A percentile compares a stretch with the other conserved stretches of the same genome.
Conservation (phyloP, 2,329 filamentous ascomycete genomes). For the Penicillium palitans region DNA sequence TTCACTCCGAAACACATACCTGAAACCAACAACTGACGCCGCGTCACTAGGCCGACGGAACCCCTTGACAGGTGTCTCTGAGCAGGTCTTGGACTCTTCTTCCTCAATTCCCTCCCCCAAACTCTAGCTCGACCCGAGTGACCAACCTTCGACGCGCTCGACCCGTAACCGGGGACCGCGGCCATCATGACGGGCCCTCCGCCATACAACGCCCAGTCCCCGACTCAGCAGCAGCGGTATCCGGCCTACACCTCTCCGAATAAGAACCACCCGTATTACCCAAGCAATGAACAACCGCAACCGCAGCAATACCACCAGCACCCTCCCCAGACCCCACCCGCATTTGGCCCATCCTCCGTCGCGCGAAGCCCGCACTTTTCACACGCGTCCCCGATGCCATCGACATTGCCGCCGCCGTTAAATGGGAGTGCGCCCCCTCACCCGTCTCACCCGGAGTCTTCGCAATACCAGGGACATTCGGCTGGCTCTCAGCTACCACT, state of each 20-base stretch:
- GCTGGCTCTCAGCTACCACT: conserved; percentile 34
- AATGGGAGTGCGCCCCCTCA: conserved; percentile 37
- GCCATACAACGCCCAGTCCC: conserved; percentile 48
- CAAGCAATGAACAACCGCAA: conserved; percentile 41
- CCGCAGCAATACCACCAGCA: conserved; percentile 39
- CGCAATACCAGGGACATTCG: conserved; percentile 40
- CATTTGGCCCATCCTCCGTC: conserved; percentile 38
- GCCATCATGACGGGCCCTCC: conserved; percentile 47
- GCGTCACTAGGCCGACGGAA: conserved; percentile 18
- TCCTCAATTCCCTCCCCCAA: conserved; percentile 18
- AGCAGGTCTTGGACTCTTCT: conserved; percentile 13
- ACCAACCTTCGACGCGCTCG: conserved; percentile 28
- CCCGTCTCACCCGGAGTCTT: conserved; percentile 34
- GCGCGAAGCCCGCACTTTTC: conserved; percentile 44
- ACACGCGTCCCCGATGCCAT: conserved; percentile 42
- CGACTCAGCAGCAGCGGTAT: conserved; percentile 45
- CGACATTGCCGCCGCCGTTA: conserved; percentile 41
- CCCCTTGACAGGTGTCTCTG: conserved; percentile 26
- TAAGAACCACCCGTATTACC: conserved; percentile 44
- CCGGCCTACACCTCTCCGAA: conserved; percentile 46
- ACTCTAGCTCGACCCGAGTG: conserved; percentile 2
- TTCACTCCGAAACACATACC: conserved; percentile 8
- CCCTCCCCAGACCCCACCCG: conserved; percentile 46
- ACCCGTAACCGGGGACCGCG: conserved; percentile 31
- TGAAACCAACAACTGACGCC: conserved; percentile 22